A percentile compares a stretch with the other conserved stretches of the same genome.
Conservation (phyloP, 352 stramenopile genomes). For the Pythium insidiosum region DNA sequence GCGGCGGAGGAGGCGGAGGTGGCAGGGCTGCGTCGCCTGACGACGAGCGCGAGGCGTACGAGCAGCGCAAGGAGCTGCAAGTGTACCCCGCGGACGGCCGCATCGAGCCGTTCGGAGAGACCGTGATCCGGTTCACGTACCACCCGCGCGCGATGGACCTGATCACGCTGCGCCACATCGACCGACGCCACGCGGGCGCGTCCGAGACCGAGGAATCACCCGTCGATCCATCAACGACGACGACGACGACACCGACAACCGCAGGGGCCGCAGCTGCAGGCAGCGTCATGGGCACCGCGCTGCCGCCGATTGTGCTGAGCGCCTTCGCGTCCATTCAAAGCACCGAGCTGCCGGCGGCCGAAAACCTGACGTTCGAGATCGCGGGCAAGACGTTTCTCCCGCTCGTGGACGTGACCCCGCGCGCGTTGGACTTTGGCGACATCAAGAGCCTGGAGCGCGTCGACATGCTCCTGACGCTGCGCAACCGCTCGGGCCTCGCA, state of each 20-base stretch:
- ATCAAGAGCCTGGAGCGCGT: slow-evolving; percentile 64
- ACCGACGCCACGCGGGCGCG: too few species aligned
- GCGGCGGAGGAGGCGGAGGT: too few species aligned
- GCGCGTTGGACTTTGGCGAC: slow-evolving; percentile 76
- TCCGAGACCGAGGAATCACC: too few species aligned
- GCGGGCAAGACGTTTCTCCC: slow-evolving; percentile 49
- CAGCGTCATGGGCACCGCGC: too few species aligned
- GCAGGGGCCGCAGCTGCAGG: too few species aligned
- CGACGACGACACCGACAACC: not conserved
- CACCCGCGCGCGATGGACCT: slow-evolving; percentile 29
- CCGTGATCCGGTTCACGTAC: slow-evolving; percentile 38
- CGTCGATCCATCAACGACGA: not conserved
- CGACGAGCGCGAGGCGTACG: slow-evolving; percentile 59
- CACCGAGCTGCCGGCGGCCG: slow-evolving; percentile 42
- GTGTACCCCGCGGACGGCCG: slow-evolving; percentile 44
- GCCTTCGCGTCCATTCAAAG: slow-evolving; percentile 75
- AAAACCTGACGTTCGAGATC: slow-evolving; percentile 76
- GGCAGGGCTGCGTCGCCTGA: too few species aligned
- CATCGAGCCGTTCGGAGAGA: slow-evolving; percentile 52
- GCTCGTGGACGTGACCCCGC: slow-evolving; percentile 32
- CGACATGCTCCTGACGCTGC: slow-evolving; percentile 82
- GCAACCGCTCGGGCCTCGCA: slow-evolving; percentile 66
- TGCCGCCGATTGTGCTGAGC: slow-evolving; percentile 23
- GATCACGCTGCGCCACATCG: slow-evolving; percentile 17
- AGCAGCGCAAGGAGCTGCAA: slow-evolving; percentile 59